These are phyloP conservation scores for Penicillium polonicum DNA, from an alignment of 2,329 filamentous ascomycete genomes.

Conservation along the genomic window DNA sequence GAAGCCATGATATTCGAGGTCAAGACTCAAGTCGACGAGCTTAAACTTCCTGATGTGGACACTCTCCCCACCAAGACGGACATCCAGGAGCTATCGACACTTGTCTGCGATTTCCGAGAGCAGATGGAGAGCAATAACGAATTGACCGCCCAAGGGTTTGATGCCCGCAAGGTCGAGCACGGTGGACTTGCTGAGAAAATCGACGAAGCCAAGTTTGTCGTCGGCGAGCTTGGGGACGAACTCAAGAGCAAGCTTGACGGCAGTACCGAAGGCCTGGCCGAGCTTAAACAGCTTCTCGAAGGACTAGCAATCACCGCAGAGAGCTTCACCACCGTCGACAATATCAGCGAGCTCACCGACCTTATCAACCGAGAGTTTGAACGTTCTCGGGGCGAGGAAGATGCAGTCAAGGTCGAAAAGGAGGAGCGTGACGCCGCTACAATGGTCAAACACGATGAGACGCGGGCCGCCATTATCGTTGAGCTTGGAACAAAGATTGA, in stretches of 20 bases:
- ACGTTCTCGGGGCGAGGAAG: conserved; percentile 74
- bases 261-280: conserved; percentile 64
- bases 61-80: conserved; percentile 74
- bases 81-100: conserved; percentile 65
- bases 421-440: conserved; percentile 58
- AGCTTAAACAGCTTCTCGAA: conserved; percentile 61
- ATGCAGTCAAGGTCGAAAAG: conserved; percentile 75
- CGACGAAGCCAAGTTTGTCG: conserved; percentile 70
- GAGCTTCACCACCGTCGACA: conserved; percentile 52
- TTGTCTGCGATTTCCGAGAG: conserved; percentile 67
- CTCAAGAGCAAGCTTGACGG: conserved; percentile 75
- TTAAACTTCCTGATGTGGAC: conserved; percentile 69
- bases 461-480: conserved; percentile 54
- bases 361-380: conserved; percentile 84
- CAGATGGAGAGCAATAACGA: conserved; percentile 67
- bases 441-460: conserved; percentile 61
- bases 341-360: conserved; percentile 69
- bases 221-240: conserved; percentile 75
- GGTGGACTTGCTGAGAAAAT: conserved; percentile 75
- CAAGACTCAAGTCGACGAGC: conserved; percentile 72
- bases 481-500: conserved; percentile 62
- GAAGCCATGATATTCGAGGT: conserved; percentile 81
- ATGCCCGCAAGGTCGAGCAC: conserved; percentile 81
- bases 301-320: conserved; percentile 62
- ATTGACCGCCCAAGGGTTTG: conserved; percentile 73